Conservation (phyloP, 257 asterid genomes). For the Solanum chiquidenum region DNA sequence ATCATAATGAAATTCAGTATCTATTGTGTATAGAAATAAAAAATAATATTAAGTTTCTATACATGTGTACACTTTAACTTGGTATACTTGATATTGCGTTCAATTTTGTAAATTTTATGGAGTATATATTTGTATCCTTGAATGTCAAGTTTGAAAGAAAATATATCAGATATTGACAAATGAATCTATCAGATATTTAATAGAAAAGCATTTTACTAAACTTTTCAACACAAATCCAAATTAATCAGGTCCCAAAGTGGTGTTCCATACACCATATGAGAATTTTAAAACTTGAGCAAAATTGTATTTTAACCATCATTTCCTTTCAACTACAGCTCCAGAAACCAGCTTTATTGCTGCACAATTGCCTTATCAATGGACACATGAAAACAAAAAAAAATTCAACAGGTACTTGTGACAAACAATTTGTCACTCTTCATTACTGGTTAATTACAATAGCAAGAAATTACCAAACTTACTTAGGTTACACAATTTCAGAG, state of each 20-base stretch:
- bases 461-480: not conserved
- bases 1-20: too few species aligned
- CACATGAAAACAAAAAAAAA: not conserved
- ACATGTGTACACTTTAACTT: not conserved
- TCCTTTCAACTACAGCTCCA: not conserved
- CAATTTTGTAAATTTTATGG: too few species aligned
- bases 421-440: not conserved
- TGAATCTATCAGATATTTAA: not conserved
- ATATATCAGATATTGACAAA: too few species aligned
- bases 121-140: not conserved
- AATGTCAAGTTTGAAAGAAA: too few species aligned
- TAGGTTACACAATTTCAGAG: not conserved
- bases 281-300: not conserved
- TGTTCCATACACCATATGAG: not conserved
- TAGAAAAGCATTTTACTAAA: not conserved
- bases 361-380: not conserved
- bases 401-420: not conserved
- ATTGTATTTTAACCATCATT: not conserved
- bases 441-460: not conserved
- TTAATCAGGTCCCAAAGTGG: not conserved
- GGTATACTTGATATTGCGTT: too few species aligned
- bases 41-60: too few species aligned
- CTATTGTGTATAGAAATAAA: too few species aligned
- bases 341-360: not conserved
- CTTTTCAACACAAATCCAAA: not conserved